phyloP scores from a whole-genome alignment of 2,329 filamentous ascomycete species.

The Fusarium sp. region DNA sequence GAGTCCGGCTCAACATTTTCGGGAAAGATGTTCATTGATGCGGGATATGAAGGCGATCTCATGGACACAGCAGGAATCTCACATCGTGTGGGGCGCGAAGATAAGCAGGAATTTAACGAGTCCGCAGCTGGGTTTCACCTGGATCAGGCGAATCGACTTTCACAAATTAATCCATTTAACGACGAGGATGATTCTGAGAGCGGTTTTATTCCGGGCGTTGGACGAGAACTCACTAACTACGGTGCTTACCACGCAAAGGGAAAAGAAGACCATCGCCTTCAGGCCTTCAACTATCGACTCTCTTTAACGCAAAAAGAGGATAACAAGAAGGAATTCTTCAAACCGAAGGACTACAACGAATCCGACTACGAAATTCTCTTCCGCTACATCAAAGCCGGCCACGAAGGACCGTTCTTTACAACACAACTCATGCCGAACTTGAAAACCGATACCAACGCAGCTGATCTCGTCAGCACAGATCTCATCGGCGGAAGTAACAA shows the following conservation, averaged over 20 bases:
- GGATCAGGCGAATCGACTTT: conserved; percentile 1
- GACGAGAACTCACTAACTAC: not conserved
- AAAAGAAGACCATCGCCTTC: conserved; percentile 30
- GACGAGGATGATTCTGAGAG: conserved; percentile 8
- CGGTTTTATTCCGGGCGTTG: conserved; percentile 20
- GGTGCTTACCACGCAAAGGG: not conserved
- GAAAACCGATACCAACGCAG: conserved; percentile 33
- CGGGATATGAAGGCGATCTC: conserved; percentile 36
- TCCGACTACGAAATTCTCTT: conserved; percentile 27
- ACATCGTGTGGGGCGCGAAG: conserved; percentile 30
- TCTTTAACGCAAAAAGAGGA: conserved; percentile 6
- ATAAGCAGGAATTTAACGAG: conserved; percentile 25
- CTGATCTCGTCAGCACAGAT: conserved; percentile 32
- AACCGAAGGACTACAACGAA: conserved; percentile 28
- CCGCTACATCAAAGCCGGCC: conserved; percentile 26
- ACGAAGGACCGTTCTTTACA: conserved; percentile 20
- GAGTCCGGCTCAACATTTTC: conserved; percentile 16
- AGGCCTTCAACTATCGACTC: conserved; percentile 34
- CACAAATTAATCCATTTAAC: conserved; percentile 17
- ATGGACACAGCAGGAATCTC: conserved; percentile 37
- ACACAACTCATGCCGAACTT: conserved; percentile 32
- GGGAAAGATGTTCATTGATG: conserved; percentile 36
- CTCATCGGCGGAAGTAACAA: conserved; percentile 31
- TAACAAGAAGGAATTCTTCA: conserved; percentile 29
- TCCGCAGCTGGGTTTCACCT: conserved; percentile 27